Percentiles rank a stretch among this genome's conserved stretches.
phyloP scores from a whole-genome alignment of 805 yeast species.

The Zygoascus ofunaensis region DNA sequence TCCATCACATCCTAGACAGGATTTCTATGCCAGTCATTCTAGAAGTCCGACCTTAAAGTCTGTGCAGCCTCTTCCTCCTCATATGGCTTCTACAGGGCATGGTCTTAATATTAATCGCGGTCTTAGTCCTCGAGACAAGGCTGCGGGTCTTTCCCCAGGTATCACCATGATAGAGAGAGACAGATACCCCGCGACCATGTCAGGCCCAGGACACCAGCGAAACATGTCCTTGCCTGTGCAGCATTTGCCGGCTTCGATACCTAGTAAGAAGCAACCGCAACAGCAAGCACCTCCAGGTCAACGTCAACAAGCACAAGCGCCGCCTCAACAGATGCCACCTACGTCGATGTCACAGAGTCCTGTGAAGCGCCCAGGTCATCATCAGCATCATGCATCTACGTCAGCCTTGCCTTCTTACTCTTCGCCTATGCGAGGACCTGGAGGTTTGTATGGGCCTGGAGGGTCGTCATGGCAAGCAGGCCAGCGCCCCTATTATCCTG shows the following conservation, averaged over 20 bases:
- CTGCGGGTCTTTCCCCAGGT: slow-evolving; percentile 7
- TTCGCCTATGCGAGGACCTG: slow-evolving; percentile 8
- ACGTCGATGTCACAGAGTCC: slow-evolving; percentile 8
- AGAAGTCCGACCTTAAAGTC: not conserved
- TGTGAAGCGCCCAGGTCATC: slow-evolving; percentile 17
- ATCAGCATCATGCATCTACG: slow-evolving; percentile 18
- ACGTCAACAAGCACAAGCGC: slow-evolving; percentile 8
- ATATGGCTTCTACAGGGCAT: no score
- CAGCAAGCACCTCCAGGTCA: slow-evolving; percentile 7
- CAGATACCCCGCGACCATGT: slow-evolving; percentile 4
- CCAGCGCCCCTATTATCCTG: not conserved
- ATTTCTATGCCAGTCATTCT: not conserved
- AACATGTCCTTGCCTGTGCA: slow-evolving; percentile 20
- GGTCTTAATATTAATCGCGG: no score
- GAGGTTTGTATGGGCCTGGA: not conserved
- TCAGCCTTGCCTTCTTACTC: slow-evolving; percentile 16
- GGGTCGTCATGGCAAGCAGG: slow-evolving; percentile 1
- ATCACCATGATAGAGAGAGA: slow-evolving; percentile 7
- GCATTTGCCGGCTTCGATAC: slow-evolving; percentile 7
- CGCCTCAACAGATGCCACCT: slow-evolving; percentile 3
- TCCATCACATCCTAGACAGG: not conserved
- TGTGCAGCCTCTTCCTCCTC: not conserved
- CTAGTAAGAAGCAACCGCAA: slow-evolving; percentile 1
- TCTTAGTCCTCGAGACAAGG: slow-evolving; percentile 7
- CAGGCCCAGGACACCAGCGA: slow-evolving; percentile 16